Evolutionary conservation across 2,329 filamentous ascomycete species (phyloP), one percentile per base, ranked within the genome.

Genomic region (Arachnomyces sp.): DNA sequence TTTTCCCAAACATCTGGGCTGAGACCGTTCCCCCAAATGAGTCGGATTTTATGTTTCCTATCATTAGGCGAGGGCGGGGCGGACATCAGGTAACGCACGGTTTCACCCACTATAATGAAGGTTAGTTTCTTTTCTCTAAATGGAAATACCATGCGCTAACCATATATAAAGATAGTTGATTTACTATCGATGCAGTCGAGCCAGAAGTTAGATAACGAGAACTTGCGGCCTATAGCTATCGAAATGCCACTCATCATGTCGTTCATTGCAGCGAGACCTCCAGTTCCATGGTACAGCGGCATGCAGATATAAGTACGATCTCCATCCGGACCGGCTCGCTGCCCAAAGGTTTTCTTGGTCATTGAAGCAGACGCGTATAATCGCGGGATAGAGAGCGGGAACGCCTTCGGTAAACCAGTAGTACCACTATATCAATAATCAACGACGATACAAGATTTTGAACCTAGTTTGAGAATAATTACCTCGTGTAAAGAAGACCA

Each of bases 231-330:
- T 3, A 71, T 49, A 38, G 67, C 70, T 28, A 72, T 50, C 0
- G 68, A 69, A 3, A 60, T 60, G 4, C 53, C 52, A 8, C 67
- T 66, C 3, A 69, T 45, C 1, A 56, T 56, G 40, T 66, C 65
- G 31, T 59, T 64, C 4, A 72, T 12, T 1, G 66, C 68, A 1
- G 61, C 65, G 39, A 71, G 70, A 43, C 69, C 62, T 4, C 63
- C 68, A 0, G 69, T 72, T 35, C 67, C 69, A 49, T 73, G 69
- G 53, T 71, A 73, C 12, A 72, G 55, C 0, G 69, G 69, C 7
- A 73, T 57, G 6, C 66, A 57, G 3, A 65, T 71, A 44, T 72
- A 73, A 11, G 60, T 69, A 5, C 69, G 66, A 13, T 55, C 51
- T 34, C 51, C 42, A 41, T 72, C 69, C 12, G 47, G 34, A 5